A percentile compares a stretch with the other conserved stretches of the same genome.
Conservation (phyloP, 768 basidiomycete genomes). For the Psilocybe azurescens region DNA sequence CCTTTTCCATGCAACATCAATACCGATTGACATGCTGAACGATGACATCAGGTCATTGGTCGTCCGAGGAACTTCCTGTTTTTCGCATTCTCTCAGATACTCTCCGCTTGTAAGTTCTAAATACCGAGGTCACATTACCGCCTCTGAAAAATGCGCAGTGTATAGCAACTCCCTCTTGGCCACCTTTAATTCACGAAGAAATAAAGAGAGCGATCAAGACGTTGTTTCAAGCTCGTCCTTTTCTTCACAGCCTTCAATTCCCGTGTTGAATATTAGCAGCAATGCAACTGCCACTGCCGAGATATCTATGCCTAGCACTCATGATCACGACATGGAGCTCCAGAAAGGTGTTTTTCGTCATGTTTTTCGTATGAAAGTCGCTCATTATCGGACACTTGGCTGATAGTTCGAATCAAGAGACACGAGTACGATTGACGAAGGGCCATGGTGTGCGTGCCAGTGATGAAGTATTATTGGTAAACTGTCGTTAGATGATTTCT, state of each 20-base stretch:
- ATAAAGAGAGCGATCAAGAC: background rate
- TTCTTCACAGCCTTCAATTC: background rate
- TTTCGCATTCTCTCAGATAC: conserved; percentile 15
- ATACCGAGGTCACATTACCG: background rate
- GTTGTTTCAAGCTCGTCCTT: background rate
- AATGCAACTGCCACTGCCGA: background rate
- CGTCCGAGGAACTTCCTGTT: conserved; percentile 14
- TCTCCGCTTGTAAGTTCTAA: conserved; percentile 9
- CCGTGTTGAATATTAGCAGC: background rate
- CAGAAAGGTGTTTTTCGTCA: background rate
- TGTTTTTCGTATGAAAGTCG: no score
- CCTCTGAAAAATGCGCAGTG: background rate
- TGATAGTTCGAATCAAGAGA: no score
- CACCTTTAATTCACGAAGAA: conserved; percentile 17
- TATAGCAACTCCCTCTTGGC: conserved; percentile 19
- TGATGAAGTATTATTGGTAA: no score
- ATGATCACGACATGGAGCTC: background rate
- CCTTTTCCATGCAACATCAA: background rate
- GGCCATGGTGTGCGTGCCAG: no score
- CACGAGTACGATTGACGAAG: no score
- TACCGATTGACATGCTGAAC: background rate
- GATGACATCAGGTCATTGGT: conserved; percentile 9
- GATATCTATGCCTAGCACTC: background rate
- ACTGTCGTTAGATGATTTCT: no score
- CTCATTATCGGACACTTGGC: no score